Evolutionary conservation across 106 monocot species (phyloP).

Genomic region (Dendrobium chrysotoxum): DNA sequence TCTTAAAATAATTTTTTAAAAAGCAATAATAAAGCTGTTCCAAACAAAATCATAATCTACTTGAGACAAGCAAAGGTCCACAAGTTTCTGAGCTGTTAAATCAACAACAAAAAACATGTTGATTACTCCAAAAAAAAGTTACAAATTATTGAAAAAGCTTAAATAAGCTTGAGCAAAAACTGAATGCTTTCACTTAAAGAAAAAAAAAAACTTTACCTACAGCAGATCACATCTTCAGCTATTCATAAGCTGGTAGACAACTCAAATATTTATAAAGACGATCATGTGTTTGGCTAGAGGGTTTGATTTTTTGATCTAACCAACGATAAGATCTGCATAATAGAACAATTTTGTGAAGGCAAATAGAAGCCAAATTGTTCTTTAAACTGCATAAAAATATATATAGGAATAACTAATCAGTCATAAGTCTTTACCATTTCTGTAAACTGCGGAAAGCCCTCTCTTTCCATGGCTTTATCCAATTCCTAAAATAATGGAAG

Average conservation of each 20-base stretch:
- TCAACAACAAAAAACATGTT: no score
- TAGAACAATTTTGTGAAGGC: neutral
- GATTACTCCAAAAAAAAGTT: neutral
- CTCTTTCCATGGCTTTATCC: conserved; percentile 40
- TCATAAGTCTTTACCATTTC: conserved; percentile 30
- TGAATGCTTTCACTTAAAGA: neutral
- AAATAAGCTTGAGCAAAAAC: neutral
- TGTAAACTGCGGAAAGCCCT: conserved; percentile 34
- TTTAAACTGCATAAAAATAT: neutral
- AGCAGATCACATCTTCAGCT: neutral
- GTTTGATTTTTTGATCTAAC: conserved; percentile 14
- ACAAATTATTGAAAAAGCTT: neutral
- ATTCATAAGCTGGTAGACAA: neutral
- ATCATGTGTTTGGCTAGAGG: neutral
- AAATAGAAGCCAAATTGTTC: no score
- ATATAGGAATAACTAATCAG: neutral
- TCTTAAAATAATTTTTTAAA: no score
- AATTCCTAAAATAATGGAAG: conserved; percentile 38
- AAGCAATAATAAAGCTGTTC: no score
- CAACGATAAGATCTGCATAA: conserved; percentile 20
- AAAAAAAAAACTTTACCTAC: neutral
- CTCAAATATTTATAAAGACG: neutral
- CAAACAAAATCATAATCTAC: no score
- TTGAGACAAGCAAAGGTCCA: no score
- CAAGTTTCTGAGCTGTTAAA: no score